phyloP scores from a whole-genome alignment of 2,329 filamentous ascomycete genomes.

The Sclerotinia nivalis region DNA sequence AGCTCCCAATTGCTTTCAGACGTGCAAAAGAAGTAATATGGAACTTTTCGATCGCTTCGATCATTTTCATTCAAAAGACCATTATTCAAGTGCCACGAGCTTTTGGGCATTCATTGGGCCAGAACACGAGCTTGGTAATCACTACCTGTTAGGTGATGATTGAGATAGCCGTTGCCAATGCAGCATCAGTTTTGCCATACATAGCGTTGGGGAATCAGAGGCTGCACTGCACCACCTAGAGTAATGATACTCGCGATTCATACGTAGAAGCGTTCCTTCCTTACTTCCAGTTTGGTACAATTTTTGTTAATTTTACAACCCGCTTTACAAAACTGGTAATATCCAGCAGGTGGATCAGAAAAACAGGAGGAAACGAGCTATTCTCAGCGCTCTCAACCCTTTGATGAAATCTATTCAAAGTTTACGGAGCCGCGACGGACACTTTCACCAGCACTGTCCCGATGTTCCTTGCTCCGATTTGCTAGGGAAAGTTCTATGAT shows the following conservation, averaged over 20 bases:
- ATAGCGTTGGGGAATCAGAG: neutral
- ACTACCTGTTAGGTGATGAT: neutral
- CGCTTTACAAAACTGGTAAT: neutral
- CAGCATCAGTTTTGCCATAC: neutral
- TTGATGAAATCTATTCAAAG: neutral
- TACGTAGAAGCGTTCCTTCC: neutral
- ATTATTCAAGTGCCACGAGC: no score
- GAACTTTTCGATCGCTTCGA: neutral
- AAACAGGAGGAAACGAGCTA: neutral
- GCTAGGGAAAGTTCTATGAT: slow-evolving; percentile 10
- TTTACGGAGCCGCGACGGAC: slow-evolving; percentile 1
- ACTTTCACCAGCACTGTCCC: neutral
- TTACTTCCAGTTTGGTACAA: neutral
- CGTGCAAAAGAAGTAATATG: no score
- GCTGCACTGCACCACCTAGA: neutral
- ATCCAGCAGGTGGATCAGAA: neutral
- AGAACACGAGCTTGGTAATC: neutral
- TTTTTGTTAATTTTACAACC: no score
- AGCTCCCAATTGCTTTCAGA: neutral
- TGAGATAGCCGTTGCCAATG: neutral
- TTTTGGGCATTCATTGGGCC: neutral
- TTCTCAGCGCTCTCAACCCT: neutral
- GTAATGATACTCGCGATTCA: neutral
- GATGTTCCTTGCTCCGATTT: neutral
- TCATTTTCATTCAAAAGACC: neutral